A percentile compares a stretch with the other conserved stretches of the same genome.
Evolutionary conservation across 2,329 filamentous ascomycete genomes (phyloP).

Genomic region (Hypoxylon sp.): DNA sequence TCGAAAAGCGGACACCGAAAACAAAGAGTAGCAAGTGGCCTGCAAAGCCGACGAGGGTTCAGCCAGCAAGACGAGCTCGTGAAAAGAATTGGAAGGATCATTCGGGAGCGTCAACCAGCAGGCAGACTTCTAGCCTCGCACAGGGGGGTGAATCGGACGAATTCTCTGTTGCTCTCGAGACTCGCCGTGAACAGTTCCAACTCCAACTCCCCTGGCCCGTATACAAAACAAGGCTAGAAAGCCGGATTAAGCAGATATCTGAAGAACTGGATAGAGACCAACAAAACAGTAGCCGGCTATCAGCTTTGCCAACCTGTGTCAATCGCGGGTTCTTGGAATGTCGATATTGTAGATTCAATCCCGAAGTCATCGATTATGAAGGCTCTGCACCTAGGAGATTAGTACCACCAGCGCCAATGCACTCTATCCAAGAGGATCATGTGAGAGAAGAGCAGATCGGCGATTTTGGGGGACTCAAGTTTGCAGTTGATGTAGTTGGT

Average conservation of each 20-base stretch:
- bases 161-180: conserved; percentile 11
- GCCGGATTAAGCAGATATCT: conserved; percentile 7
- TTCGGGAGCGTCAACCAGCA: background rate
- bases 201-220: conserved; percentile 41
- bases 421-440: conserved; percentile 28
- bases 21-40: conserved; percentile 29
- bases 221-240: conserved; percentile 32
- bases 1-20: conserved; percentile 25
- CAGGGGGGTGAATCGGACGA: background rate
- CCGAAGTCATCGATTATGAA: conserved; percentile 21
- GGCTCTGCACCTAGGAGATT: conserved; percentile 34
- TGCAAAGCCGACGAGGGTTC: conserved; percentile 40
- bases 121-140: conserved; percentile 17
- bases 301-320: conserved; percentile 13
- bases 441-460: conserved; percentile 34
- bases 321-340: conserved; percentile 37
- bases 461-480: conserved; percentile 44
- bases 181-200: conserved; percentile 12
- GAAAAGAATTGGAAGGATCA: conserved; percentile 34
- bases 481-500: conserved; percentile 47
- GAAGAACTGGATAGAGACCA: background rate
- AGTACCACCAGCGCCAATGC: conserved; percentile 49
- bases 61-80: conserved; percentile 47
- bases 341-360: conserved; percentile 48
- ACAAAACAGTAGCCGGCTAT: background rate